Base-by-base conservation (phyloP, 176 grass and related monocot genomes). In the Microstegium vimineum region DNA sequence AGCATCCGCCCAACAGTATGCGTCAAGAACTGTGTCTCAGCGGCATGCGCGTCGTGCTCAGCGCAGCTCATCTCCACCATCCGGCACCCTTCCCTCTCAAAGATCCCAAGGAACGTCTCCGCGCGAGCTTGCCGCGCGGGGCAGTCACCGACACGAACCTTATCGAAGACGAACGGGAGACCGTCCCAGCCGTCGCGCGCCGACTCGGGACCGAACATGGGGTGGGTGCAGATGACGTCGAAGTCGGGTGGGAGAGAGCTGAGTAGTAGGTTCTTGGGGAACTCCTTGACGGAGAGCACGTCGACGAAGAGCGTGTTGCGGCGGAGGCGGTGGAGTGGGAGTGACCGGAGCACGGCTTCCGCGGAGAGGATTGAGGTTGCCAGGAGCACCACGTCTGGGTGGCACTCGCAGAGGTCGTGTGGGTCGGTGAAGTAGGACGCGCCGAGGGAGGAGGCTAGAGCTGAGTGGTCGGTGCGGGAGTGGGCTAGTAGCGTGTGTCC, bases 251-350 rank as follows among this genome's bases (percentile, higher is more conserved):
- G 94, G 8, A 97, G 87, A 22, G 76, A 62, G 69, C 76, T 79
- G 71, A 97, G 89, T 36, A 97, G 81, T 35, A 97, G 89, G 76
- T 93, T 94, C 87, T 76, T 92, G 70, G 94, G 91, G 71, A 94
- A 97, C 89, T 97, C 94, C 85, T 97, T 97, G 42, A 97, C 94
- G 59, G 94, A 97, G 20, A 97, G 91, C 13, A 97, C 94, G 81
- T 97, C 94, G 10, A 85, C 91, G 72, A 97, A 97, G 65, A 97
- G 91, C 10, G 94, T 97, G 79, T 82, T 92, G 74, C 94, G 91
- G 66, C 91, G 91, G 76, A 97, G 89, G 22, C 94, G 91, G 79
- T 97, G 94, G 0, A 97, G 69, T 52, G 91, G 94, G 61, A 97
- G 85, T 51, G 84, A 75, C 66, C 79, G 89, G 62, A 97, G 89